Evolutionary conservation across 345 rosid genomes (phyloP).

Genomic region (Pugionium cornutum): DNA sequence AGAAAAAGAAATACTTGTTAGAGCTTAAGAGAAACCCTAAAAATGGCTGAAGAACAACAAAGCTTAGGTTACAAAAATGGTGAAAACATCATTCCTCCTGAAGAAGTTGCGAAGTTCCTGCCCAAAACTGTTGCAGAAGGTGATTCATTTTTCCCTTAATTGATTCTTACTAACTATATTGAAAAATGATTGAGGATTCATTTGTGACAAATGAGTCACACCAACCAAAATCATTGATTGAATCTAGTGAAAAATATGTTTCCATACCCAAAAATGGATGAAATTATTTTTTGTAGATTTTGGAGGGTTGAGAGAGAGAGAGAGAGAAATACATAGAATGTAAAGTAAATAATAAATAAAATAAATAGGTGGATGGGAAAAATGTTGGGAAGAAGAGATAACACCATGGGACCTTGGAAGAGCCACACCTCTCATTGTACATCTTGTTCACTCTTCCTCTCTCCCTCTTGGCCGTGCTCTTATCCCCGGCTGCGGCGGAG

Average conservation of each 20-base stretch:
- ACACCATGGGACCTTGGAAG: conserved; percentile 47
- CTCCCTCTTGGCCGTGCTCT: conserved; percentile 42
- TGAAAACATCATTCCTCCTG: conserved; percentile 38
- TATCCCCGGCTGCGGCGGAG: conserved; percentile 45
- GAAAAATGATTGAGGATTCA: background rate
- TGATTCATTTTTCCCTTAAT: conserved; percentile 6
- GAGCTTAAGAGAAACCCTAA: background rate
- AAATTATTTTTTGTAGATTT: background rate
- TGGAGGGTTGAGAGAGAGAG: background rate
- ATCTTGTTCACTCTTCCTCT: conserved; percentile 37
- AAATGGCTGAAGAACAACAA: conserved; percentile 36
- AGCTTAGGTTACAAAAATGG: conserved; percentile 26
- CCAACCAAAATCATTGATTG: conserved; percentile 11
- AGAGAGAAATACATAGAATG: background rate
- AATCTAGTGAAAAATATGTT: background rate
- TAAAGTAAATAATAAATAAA: background rate
- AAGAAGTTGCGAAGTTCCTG: conserved; percentile 40
- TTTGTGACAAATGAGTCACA: conserved; percentile 1
- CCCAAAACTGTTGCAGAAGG: conserved; percentile 40
- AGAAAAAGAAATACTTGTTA: background rate
- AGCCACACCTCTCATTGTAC: conserved; percentile 42
- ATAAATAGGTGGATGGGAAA: conserved; percentile 43
- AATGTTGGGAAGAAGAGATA: conserved; percentile 42
- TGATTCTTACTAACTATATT: background rate
- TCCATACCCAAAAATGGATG: conserved; percentile 6